A percentile compares a stretch with the other conserved stretches of the same genome.
phyloP scores from a whole-genome alignment of 164 flowering plant species.

The Macadamia tetraphylla region DNA sequence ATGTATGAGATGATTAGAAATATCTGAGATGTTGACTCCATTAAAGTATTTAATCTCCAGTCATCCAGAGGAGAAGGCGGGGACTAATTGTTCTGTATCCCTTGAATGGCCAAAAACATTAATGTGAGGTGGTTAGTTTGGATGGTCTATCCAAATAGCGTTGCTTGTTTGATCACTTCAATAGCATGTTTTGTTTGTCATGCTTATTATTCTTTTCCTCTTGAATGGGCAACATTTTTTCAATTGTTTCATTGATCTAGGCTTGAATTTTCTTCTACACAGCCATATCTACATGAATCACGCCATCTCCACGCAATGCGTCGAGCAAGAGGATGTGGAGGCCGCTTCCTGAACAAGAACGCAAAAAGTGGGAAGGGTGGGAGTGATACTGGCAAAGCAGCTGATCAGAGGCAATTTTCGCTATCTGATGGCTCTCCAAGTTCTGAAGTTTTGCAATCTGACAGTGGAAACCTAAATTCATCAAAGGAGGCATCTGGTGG shows the following conservation, averaged over 20 bases:
- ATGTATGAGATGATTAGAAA: neutral
- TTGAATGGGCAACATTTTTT: neutral
- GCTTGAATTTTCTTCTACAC: slow-evolving; percentile 11
- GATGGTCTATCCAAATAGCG: neutral
- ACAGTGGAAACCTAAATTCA: slow-evolving; percentile 40
- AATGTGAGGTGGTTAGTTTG: neutral
- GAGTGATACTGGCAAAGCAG: slow-evolving; percentile 19
- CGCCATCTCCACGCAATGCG: slow-evolving; percentile 93
- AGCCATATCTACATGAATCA: slow-evolving; percentile 85
- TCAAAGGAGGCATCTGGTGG: slow-evolving; percentile 36
- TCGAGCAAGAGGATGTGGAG: slow-evolving; percentile 83
- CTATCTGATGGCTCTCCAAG: slow-evolving; percentile 39
- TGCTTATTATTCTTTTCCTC: too few species aligned
- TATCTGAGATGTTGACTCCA: neutral
- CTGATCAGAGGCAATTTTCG: slow-evolving; percentile 9
- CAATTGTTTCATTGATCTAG: neutral
- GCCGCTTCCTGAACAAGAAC: slow-evolving; percentile 72
- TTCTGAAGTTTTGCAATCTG: slow-evolving; percentile 60
- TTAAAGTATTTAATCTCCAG: too few species aligned
- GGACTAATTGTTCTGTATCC: too few species aligned
- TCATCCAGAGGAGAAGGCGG: too few species aligned
- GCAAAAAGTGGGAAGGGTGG: slow-evolving; percentile 20
- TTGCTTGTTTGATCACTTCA: too few species aligned
- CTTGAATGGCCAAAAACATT: too few species aligned
- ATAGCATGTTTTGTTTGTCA: too few species aligned